These are phyloP conservation scores for Huntiella savannae DNA, from an alignment of 2,329 filamentous ascomycete genomes.

Conservation along the genomic window DNA sequence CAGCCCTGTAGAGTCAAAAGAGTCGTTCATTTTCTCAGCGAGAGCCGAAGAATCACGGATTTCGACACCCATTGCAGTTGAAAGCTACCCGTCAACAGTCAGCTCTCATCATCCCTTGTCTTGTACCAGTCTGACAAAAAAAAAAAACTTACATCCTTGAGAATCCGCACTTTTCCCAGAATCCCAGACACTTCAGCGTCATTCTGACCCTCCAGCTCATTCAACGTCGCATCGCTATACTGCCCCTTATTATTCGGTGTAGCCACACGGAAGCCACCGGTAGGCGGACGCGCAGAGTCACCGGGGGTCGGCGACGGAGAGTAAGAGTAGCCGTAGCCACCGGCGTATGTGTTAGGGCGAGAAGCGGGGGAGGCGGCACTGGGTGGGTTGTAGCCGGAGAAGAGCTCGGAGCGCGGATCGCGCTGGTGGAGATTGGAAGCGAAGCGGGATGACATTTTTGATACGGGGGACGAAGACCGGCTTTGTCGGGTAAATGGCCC, in stretches of 20 bases:
- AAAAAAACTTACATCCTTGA: constrained; percentile 57
- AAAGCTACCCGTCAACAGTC: constrained; percentile 39
- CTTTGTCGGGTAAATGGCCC: not conserved
- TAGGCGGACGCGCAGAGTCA: constrained; percentile 8
- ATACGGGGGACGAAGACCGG: not conserved
- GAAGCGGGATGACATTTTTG: constrained; percentile 30
- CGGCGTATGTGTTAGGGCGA: constrained; percentile 14
- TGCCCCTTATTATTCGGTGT: constrained; percentile 69
- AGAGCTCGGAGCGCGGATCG: constrained; percentile 52
- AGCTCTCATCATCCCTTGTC: not conserved
- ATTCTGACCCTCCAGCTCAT: constrained; percentile 90
- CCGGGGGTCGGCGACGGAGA: constrained; percentile 9
- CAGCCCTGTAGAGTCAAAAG: constrained; percentile 69
- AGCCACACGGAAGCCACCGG: constrained; percentile 37
- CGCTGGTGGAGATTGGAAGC: constrained; percentile 54
- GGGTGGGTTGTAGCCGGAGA: constrained; percentile 48
- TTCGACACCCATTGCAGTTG: constrained; percentile 81
- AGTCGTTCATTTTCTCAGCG: constrained; percentile 88
- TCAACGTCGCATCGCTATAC: constrained; percentile 79
- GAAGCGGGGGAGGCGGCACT: constrained; percentile 21
- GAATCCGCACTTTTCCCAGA: constrained; percentile 66
- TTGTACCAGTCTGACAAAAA: not conserved
- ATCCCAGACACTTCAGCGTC: constrained; percentile 81
- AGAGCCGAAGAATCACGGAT: constrained; percentile 78
- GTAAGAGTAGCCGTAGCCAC: constrained; percentile 27